Evolutionary conservation across 345 rosid genomes (phyloP).

Genomic region (Dovyalis caffra): DNA sequence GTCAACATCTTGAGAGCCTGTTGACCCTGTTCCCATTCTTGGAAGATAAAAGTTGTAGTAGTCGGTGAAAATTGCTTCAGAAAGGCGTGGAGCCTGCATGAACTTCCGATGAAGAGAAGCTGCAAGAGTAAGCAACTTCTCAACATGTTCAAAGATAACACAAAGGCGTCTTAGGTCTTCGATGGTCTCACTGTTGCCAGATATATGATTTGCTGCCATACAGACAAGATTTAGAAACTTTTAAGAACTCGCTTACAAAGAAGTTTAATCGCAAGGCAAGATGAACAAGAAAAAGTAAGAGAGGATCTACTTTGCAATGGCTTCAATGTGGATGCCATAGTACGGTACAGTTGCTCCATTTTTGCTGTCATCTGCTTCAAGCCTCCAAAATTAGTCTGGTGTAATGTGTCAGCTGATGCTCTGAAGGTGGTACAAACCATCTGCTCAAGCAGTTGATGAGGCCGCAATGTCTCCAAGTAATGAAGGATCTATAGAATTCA

Average conservation of each 20-base stretch:
- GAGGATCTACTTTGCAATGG: slow-evolving; percentile 53
- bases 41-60: slow-evolving; percentile 57
- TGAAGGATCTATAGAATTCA: slow-evolving; percentile 61
- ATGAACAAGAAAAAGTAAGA: slow-evolving; percentile 7
- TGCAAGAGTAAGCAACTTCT: slow-evolving; percentile 71
- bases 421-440: slow-evolving; percentile 94
- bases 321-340: slow-evolving; percentile 57
- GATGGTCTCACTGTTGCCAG: slow-evolving; percentile 47
- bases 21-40: slow-evolving; percentile 58
- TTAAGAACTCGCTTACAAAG: not conserved
- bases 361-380: slow-evolving; percentile 67
- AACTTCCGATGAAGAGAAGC: slow-evolving; percentile 89
- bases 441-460: slow-evolving; percentile 92
- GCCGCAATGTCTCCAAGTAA: slow-evolving; percentile 86
- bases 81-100: slow-evolving; percentile 59
- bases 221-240: not conserved
- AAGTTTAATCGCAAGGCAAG: slow-evolving; percentile 2
- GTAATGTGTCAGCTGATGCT: slow-evolving; percentile 87
- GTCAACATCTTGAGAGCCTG: slow-evolving; percentile 37
- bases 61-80: slow-evolving; percentile 70
- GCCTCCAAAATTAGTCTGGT: slow-evolving; percentile 67
- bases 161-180: slow-evolving; percentile 68
- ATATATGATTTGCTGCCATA: slow-evolving; percentile 56
- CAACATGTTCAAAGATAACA: slow-evolving; percentile 67
- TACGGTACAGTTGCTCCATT: slow-evolving; percentile 70